These are phyloP conservation scores for Corrigiola litoralis DNA, from an alignment of 179 eudicot species.

Conservation along the genomic window DNA sequence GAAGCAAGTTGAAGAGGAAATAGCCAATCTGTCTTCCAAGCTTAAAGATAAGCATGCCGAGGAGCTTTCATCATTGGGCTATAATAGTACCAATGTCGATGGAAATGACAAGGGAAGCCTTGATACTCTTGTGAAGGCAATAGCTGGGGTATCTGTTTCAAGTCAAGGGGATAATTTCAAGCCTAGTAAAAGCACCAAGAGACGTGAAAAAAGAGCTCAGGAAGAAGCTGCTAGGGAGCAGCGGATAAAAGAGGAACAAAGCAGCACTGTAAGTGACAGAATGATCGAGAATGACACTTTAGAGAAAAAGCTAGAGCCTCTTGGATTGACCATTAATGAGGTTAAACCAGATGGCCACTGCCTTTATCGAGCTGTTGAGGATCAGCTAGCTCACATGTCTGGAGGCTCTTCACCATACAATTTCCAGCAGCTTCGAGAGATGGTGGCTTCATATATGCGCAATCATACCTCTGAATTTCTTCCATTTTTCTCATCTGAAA, in stretches of 20 bases:
- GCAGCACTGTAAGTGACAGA: constrained; percentile 58
- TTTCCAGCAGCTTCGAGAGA: constrained; percentile 61
- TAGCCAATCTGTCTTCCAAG: constrained; percentile 53
- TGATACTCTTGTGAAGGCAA: constrained; percentile 72
- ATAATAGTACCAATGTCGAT: constrained; percentile 28
- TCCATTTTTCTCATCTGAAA: constrained; percentile 80
- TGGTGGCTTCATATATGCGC: constrained; percentile 86
- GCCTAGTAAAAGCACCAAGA: constrained; percentile 78
- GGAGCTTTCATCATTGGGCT: constrained; percentile 78
- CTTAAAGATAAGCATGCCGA: constrained; percentile 69
- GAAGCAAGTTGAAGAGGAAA: constrained; percentile 86
- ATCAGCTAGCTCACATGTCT: constrained; percentile 55
- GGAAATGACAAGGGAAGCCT: constrained; percentile 47
- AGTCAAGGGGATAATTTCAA: constrained; percentile 56
- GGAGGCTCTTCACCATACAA: constrained; percentile 61
- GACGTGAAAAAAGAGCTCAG: constrained; percentile 87
- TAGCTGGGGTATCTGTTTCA: constrained; percentile 75
- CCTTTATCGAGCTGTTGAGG: constrained; percentile 85
- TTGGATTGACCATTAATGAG: constrained; percentile 58
- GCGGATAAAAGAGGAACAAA: constrained; percentile 81
- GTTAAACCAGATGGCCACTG: constrained; percentile 94
- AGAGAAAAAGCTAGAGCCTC: constrained; percentile 68
- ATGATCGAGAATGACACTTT: constrained; percentile 54
- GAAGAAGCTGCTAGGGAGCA: constrained; percentile 88
- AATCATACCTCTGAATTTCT: constrained; percentile 66